These are phyloP conservation scores for Scutellaria galericulata DNA, from an alignment of 257 asterid genomes.

Conservation along the genomic window DNA sequence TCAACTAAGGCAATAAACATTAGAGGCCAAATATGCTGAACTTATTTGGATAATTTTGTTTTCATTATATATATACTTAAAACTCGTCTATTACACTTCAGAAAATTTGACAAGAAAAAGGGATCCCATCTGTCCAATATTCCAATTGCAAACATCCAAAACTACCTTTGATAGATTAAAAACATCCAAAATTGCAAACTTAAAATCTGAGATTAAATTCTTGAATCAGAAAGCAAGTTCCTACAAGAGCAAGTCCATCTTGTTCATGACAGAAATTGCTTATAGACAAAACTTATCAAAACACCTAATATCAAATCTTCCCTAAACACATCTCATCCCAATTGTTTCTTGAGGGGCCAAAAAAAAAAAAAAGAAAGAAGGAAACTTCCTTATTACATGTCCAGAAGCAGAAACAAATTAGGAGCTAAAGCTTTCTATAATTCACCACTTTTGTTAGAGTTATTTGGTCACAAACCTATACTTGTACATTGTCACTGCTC, in stretches of 20 bases:
- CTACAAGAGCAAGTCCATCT: conserved; percentile 7
- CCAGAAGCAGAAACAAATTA: conserved; percentile 12
- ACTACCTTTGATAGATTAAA: too few relatives aligned
- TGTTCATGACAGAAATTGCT: conserved; percentile 23
- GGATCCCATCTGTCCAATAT: not conserved
- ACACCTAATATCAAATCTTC: conserved; percentile 20
- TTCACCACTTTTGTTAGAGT: conserved; percentile 39
- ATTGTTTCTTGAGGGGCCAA: not conserved
- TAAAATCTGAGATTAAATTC: conserved; percentile 8
- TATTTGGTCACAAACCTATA: conserved; percentile 37
- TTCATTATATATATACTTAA: not conserved
- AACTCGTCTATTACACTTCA: not conserved
- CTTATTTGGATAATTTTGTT: not conserved
- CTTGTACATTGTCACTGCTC: conserved; percentile 57
- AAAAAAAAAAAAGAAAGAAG: not conserved
- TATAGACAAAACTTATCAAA: conserved; percentile 1
- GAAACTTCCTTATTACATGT: not conserved
- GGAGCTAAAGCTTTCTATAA: conserved; percentile 38
- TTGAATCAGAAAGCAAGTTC: not conserved
- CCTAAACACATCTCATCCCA: conserved; percentile 15
- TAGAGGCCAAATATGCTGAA: too few relatives aligned
- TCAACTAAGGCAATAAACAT: not conserved
- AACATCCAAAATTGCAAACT: not conserved
- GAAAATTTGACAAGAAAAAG: not conserved
- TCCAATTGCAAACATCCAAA: not conserved